Conservation (phyloP, 441 rosid genomes). For the Francoa sonchifolia region DNA sequence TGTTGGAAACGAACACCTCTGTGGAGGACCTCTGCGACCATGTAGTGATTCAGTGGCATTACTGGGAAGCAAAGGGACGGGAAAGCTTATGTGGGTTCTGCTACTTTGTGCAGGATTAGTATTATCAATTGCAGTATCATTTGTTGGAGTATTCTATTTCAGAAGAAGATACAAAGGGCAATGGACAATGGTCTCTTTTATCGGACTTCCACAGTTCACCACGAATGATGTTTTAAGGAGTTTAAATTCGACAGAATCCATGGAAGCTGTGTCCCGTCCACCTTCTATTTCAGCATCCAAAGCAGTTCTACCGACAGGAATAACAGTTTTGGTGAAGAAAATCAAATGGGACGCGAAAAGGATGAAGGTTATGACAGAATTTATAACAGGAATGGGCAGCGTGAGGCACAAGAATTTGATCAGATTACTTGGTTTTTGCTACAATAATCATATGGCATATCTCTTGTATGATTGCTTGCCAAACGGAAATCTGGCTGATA, state of each 20-base stretch:
- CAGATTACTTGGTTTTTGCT: slow-evolving; percentile 76
- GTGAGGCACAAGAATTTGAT: slow-evolving; percentile 68
- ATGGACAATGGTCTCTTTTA: slow-evolving; percentile 72
- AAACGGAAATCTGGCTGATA: slow-evolving; percentile 61
- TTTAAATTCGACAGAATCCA: slow-evolving; percentile 32
- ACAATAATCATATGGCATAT: slow-evolving; percentile 58
- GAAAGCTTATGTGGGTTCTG: slow-evolving; percentile 40
- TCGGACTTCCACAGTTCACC: slow-evolving; percentile 65
- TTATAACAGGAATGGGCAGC: slow-evolving; percentile 45
- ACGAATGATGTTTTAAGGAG: slow-evolving; percentile 61
- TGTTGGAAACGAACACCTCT: slow-evolving; percentile 55
- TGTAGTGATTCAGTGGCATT: slow-evolving; percentile 38
- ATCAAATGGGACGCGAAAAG: slow-evolving; percentile 40
- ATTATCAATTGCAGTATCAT: slow-evolving; percentile 28
- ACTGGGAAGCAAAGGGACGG: slow-evolving; percentile 36
- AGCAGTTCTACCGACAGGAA: slow-evolving; percentile 75
- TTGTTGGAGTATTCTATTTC: slow-evolving; percentile 38
- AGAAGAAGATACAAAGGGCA: slow-evolving; percentile 37
- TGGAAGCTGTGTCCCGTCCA: slow-evolving; percentile 23
- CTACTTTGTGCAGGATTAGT: slow-evolving; percentile 36
- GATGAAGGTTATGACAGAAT: slow-evolving; percentile 27
- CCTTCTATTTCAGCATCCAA: slow-evolving; percentile 38
- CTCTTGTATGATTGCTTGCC: slow-evolving; percentile 65
- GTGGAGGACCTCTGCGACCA: slow-evolving; percentile 63
- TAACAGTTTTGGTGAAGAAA: slow-evolving; percentile 57